Evolutionary conservation across 768 basidiomycete genomes (phyloP).

Genomic region (Thelephora ganbajun): DNA sequence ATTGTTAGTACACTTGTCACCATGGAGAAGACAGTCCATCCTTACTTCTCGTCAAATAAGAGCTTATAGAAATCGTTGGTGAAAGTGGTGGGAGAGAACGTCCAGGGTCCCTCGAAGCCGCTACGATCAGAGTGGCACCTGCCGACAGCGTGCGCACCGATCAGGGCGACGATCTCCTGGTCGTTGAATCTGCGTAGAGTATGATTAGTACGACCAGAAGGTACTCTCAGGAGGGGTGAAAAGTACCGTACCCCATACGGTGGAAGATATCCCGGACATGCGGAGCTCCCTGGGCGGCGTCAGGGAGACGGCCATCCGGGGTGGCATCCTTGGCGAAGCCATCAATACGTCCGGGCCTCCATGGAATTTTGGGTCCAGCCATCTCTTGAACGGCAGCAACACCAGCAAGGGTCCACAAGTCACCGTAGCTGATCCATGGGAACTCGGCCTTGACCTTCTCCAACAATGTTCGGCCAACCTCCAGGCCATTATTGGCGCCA

Average conservation of each 20-base stretch:
- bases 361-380: slow-evolving; percentile 84
- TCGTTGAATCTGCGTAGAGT: slow-evolving; percentile 60
- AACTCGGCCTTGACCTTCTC: slow-evolving; percentile 80
- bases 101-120: slow-evolving; percentile 88
- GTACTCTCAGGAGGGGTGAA: background rate
- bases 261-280: slow-evolving; percentile 85
- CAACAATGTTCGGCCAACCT: slow-evolving; percentile 70
- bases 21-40: slow-evolving; percentile 1
- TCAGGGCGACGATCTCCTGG: slow-evolving; percentile 92
- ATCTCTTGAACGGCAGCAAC: slow-evolving; percentile 89
- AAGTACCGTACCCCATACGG: slow-evolving; percentile 56
- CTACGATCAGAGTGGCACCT: slow-evolving; percentile 80
- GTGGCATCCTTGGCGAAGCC: slow-evolving; percentile 63
- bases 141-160: slow-evolving; percentile 90
- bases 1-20: background rate
- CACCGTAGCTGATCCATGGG: slow-evolving; percentile 91
- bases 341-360: slow-evolving; percentile 89
- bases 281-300: slow-evolving; percentile 69
- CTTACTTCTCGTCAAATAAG: slow-evolving; percentile 72
- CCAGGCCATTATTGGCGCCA: slow-evolving; percentile 71
- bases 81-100: slow-evolving; percentile 81
- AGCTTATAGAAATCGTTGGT: slow-evolving; percentile 83
- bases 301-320: slow-evolving; percentile 83
- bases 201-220: too few relatives aligned
- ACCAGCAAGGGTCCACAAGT: slow-evolving; percentile 93